These are phyloP conservation scores for Sedum album DNA, from an alignment of 164 flowering plant species.

Conservation along the genomic window DNA sequence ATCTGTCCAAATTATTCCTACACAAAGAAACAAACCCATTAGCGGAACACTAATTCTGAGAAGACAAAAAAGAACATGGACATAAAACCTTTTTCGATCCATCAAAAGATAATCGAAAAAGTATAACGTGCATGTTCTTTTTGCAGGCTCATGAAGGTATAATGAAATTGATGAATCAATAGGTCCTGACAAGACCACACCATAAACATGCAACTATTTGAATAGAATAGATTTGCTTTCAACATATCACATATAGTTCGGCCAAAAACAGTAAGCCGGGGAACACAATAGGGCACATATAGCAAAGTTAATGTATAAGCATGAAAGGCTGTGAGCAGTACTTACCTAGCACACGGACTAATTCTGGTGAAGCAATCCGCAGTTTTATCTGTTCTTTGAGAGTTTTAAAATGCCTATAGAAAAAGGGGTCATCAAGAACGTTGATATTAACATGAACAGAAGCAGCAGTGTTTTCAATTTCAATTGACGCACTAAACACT, in stretches of 20 bases:
- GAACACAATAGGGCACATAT: not conserved
- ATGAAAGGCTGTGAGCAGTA: not conserved
- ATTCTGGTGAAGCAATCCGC: not conserved
- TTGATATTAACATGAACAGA: not conserved
- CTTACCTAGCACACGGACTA: not conserved
- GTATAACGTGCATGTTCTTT: not conserved
- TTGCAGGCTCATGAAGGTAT: not conserved
- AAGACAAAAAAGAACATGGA: too few species aligned
- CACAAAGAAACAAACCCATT: constrained; percentile 10
- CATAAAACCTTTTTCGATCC: too few species aligned
- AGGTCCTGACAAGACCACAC: not conserved
- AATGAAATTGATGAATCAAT: not conserved
- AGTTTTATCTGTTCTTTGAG: not conserved
- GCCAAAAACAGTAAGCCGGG: not conserved
- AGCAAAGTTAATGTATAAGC: not conserved
- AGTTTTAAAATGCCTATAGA: not conserved
- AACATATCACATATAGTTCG: not conserved
- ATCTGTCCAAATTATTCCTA: constrained; percentile 80
- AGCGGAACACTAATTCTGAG: not conserved
- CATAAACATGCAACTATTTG: not conserved
- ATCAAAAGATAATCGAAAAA: too few species aligned
- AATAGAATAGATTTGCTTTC: not conserved
- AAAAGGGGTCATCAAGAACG: not conserved
- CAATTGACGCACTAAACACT: not conserved
- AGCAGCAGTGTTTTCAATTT: not conserved